Evolutionary conservation across 106 monocot genomes (phyloP).

Genomic region (Posidonia australis): DNA sequence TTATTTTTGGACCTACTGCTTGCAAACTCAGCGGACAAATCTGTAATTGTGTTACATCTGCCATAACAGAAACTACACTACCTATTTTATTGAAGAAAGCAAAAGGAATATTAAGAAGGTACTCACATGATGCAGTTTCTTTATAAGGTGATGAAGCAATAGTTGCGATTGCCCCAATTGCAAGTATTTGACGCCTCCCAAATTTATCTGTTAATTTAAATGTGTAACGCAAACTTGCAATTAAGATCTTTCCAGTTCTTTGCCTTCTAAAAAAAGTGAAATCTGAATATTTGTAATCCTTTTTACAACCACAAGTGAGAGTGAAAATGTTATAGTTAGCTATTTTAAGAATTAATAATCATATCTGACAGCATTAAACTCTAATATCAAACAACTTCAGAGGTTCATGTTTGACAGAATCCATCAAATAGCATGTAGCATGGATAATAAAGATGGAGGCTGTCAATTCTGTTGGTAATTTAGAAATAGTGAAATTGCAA

Average conservation of each 20-base stretch:
- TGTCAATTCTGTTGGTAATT: background rate
- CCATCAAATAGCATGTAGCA: background rate
- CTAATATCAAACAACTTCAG: no score
- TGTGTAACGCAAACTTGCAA: background rate
- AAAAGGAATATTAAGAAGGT: conserved; percentile 3
- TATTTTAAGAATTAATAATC: background rate
- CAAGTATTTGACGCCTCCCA: conserved; percentile 37
- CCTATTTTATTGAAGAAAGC: no score
- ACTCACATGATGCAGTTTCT: conserved; percentile 51
- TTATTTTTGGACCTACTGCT: conserved; percentile 9
- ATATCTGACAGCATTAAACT: no score
- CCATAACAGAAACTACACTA: no score
- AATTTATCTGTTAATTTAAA: conserved; percentile 21
- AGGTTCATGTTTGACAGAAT: no score
- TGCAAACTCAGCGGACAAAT: background rate
- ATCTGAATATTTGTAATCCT: background rate
- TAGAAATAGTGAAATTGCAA: background rate
- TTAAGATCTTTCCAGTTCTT: background rate
- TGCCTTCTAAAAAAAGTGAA: no score
- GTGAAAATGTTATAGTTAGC: background rate
- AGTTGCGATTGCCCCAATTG: conserved; percentile 24
- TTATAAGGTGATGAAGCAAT: conserved; percentile 19
- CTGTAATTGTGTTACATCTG: no score
- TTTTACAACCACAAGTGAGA: background rate
- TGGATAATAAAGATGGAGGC: background rate